These are phyloP conservation scores for Neovahlkampfia damariscottae DNA, from an alignment of 78 protist genomes.

Conservation along the genomic window DNA sequence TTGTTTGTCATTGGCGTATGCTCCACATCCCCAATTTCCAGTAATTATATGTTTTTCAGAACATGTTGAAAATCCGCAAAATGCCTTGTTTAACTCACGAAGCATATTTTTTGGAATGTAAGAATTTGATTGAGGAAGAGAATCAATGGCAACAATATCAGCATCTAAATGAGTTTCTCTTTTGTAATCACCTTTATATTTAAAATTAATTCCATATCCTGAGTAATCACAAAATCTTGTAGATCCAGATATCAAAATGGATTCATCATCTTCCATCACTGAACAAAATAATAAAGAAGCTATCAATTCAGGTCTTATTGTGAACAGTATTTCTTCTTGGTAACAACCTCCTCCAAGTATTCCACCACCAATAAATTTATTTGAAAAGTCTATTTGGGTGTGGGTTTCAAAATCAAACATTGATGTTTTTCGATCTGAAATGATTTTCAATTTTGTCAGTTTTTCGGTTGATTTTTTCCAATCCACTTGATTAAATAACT, in stretches of 20 bases:
- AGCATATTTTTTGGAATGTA: neutral
- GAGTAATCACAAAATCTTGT: constrained; percentile 12
- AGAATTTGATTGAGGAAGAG: neutral
- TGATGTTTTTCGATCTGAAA: too few species aligned
- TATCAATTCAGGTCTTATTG: constrained; percentile 33
- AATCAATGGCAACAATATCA: neutral
- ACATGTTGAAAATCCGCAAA: neutral
- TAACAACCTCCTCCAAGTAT: constrained; percentile 33
- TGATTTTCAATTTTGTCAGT: too few species aligned
- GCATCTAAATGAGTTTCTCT: neutral
- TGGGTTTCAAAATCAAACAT: too few species aligned
- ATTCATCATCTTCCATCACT: neutral
- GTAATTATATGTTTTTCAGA: neutral
- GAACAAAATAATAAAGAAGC: constrained; percentile 17
- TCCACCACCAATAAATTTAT: constrained; percentile 47
- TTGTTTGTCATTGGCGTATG: constrained; percentile 40
- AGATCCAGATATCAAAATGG: neutral
- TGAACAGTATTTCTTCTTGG: constrained; percentile 52
- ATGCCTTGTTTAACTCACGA: neutral
- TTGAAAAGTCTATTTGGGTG: constrained; percentile 61
- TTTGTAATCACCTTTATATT: neutral
- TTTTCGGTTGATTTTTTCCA: too few species aligned
- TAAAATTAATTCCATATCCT: constrained; percentile 27
- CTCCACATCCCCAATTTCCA: constrained; percentile 53
- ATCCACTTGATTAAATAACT: too few species aligned